phyloP scores from a whole-genome alignment of 257 asterid genomes.

The Solanum rostratum region DNA sequence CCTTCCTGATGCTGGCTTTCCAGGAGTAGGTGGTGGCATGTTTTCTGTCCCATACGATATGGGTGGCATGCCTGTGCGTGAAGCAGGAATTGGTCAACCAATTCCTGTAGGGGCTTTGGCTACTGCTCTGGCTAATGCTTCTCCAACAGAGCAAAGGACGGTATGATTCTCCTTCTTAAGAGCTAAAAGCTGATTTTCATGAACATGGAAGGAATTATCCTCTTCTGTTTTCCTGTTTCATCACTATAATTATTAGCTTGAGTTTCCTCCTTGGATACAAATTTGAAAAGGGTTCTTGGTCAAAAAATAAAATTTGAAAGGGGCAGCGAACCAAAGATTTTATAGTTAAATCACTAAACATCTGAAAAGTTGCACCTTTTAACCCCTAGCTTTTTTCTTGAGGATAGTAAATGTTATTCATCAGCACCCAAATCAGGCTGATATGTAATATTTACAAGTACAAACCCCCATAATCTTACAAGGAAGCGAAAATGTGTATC shows the following conservation, averaged over 20 bases:
- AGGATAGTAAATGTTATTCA: background rate
- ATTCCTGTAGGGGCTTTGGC: constrained; percentile 85
- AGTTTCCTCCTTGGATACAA: background rate
- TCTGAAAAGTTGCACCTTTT: background rate
- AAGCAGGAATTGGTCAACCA: constrained; percentile 51
- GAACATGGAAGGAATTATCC: background rate
- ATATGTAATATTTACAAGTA: background rate
- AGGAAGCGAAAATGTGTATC: background rate
- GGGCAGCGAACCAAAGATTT: background rate
- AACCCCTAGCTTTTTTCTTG: background rate
- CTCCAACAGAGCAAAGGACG: constrained; percentile 82
- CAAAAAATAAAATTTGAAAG: background rate
- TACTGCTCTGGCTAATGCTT: constrained; percentile 88
- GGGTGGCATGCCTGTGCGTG: constrained; percentile 80
- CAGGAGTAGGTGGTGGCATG: constrained; percentile 64
- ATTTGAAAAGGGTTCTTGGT: background rate
- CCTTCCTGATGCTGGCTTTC: constrained; percentile 55
- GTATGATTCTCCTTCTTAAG: constrained; percentile 24
- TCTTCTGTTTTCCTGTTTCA: background rate
- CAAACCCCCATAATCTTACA: background rate
- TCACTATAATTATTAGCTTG: background rate
- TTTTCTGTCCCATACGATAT: constrained; percentile 70
- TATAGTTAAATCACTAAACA: background rate
- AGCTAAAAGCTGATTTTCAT: background rate
- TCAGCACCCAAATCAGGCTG: background rate